phyloP scores from a whole-genome alignment of 305 asterid species.

The Caryopteris hybrid region DNA sequence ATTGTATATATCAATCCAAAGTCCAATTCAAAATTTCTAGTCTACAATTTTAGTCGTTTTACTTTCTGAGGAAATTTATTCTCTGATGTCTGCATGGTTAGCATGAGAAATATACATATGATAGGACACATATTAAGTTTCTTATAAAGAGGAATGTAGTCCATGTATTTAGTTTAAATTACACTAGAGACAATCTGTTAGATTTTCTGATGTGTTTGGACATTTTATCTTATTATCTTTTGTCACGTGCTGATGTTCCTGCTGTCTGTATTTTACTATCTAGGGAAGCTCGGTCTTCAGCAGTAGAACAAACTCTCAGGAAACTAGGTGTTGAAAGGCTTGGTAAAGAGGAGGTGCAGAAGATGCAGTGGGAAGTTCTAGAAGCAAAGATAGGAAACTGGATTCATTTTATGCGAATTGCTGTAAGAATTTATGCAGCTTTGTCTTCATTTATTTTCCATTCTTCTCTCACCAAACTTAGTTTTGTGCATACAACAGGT shows the following conservation, averaged over 20 bases:
- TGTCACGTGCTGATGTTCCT: constrained; percentile 11
- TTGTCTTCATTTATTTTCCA: not conserved
- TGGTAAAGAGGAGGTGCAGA: constrained; percentile 91
- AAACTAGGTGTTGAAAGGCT: constrained; percentile 91
- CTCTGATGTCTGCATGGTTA: not conserved
- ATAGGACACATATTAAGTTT: not conserved
- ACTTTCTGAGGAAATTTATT: not conserved
- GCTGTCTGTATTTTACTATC: constrained; percentile 15
- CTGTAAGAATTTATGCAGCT: constrained; percentile 40
- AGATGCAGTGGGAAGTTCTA: constrained; percentile 95
- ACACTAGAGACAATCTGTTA: not conserved
- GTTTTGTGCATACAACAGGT: constrained; percentile 41
- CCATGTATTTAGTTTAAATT: constrained; percentile 4
- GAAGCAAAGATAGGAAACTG: constrained; percentile 95
- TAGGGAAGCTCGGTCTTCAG: constrained; percentile 76
- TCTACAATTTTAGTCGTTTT: not conserved
- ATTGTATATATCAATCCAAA: not conserved
- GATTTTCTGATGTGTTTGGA: not conserved
- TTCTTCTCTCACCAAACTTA: constrained; percentile 5
- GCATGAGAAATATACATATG: not conserved
- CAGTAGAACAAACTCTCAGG: constrained; percentile 73
- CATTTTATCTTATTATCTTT: constrained; percentile 4
- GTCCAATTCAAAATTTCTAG: not conserved
- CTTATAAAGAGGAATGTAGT: not conserved
- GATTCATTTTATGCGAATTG: constrained; percentile 85